A percentile compares a stretch with the other conserved stretches of the same genome.
phyloP scores from a whole-genome alignment of 1,139 yeast species.

The Sugiyamaella novakii region DNA sequence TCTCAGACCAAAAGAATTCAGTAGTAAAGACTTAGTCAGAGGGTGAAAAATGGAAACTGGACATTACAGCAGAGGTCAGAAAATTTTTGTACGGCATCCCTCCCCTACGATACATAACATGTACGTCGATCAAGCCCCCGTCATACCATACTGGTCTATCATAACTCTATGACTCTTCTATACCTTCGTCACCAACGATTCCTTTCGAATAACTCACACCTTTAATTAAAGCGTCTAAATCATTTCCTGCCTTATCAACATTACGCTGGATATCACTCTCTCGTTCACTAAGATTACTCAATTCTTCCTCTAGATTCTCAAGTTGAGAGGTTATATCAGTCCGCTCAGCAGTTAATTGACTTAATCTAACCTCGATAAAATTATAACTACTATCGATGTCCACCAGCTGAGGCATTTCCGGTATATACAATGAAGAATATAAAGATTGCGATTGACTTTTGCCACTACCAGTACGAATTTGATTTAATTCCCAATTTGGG shows the following conservation, averaged over 20 bases:
- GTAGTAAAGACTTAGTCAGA: too few species aligned
- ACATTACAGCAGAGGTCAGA: too few species aligned
- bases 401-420: slow-evolving; percentile 21
- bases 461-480: slow-evolving; percentile 23
- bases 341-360: not conserved
- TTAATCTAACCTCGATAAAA: slow-evolving; percentile 1
- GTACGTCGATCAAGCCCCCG: too few species aligned
- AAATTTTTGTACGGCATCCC: too few species aligned
- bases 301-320: slow-evolving; percentile 19
- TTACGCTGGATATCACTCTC: slow-evolving; percentile 22
- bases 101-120: too few species aligned
- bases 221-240: too few species aligned
- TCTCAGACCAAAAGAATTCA: too few species aligned
- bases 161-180: too few species aligned
- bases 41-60: too few species aligned
- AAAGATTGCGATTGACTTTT: not conserved
- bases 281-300: slow-evolving; percentile 19
- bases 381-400: slow-evolving; percentile 14
- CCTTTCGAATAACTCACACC: too few species aligned
- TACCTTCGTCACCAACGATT: too few species aligned
- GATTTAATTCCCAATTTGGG: slow-evolving; percentile 26
- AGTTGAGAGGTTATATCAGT: slow-evolving; percentile 14
- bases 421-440: slow-evolving; percentile 10
- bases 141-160: too few species aligned
- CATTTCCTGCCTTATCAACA: slow-evolving; percentile 22